A percentile compares a stretch with the other conserved stretches of the same genome.
phyloP scores from a whole-genome alignment of 768 basidiomycete genomes.

The Trametes maxima region DNA sequence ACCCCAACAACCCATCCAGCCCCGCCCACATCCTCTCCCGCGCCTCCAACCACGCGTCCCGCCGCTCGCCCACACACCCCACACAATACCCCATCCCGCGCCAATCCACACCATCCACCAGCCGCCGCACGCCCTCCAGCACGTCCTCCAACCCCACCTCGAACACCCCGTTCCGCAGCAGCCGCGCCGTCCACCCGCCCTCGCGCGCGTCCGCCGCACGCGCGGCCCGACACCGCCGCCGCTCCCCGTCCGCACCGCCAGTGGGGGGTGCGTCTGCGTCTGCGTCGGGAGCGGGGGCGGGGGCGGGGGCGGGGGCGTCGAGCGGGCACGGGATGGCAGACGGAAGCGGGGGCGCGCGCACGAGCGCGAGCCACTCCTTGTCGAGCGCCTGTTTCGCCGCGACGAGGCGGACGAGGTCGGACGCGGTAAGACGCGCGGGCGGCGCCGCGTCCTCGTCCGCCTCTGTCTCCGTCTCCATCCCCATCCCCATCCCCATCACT shows the following conservation, averaged over 20 bases:
- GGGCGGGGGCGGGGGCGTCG: constrained; percentile 2
- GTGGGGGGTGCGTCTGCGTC: too few species aligned
- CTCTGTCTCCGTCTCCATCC: constrained; percentile 2
- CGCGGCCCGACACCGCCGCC: constrained; percentile 18
- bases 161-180: constrained; percentile 29
- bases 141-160: constrained; percentile 38
- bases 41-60: constrained; percentile 33
- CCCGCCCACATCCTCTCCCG: constrained; percentile 37
- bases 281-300: neutral
- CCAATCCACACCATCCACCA: constrained; percentile 35
- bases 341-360: constrained; percentile 24
- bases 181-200: constrained; percentile 21
- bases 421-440: constrained; percentile 8
- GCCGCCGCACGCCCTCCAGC: constrained; percentile 37
- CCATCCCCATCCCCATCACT: too few species aligned
- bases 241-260: neutral
- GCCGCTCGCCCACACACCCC: constrained; percentile 35
- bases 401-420: constrained; percentile 29
- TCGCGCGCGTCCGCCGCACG: constrained; percentile 5
- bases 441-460: constrained; percentile 9
- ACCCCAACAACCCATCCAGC: constrained; percentile 33
- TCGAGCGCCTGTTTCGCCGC: constrained; percentile 27
- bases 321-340: constrained; percentile 28
- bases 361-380: constrained; percentile 26
- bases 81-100: constrained; percentile 38